A percentile compares a stretch with the other conserved stretches of the same genome.
Evolutionary conservation across 2,329 filamentous ascomycete genomes (phyloP).

Genomic region (Clonostachys chloroleuca): DNA sequence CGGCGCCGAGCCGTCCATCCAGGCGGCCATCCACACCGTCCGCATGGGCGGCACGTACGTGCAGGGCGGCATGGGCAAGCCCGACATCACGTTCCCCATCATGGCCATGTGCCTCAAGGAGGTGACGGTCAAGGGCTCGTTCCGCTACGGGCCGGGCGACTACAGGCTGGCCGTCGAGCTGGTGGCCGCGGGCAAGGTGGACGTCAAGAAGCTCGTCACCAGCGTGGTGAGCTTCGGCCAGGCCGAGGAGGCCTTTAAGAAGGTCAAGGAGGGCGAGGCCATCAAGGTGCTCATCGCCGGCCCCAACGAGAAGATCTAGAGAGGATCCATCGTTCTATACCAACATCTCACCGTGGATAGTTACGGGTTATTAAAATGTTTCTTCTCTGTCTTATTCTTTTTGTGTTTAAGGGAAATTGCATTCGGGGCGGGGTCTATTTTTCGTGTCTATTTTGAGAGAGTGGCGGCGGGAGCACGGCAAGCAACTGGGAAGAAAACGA

Average conservation of each 20-base stretch:
- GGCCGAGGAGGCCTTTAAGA: constrained; percentile 81
- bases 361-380: too few relatives aligned
- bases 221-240: constrained; percentile 73
- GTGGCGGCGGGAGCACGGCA: too few relatives aligned
- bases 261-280: constrained; percentile 78
- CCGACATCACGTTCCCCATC: constrained; percentile 87
- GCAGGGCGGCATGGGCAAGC: constrained; percentile 85
- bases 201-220: constrained; percentile 79
- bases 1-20: constrained; percentile 74
- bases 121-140: constrained; percentile 79
- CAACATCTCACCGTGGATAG: too few relatives aligned
- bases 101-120: constrained; percentile 88
- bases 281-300: constrained; percentile 67
- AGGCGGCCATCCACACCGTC: constrained; percentile 67
- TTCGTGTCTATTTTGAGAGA: too few relatives aligned
- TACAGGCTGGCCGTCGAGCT: constrained; percentile 81
- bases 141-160: constrained; percentile 85
- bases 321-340: too few relatives aligned
- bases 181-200: constrained; percentile 66
- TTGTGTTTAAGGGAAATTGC: too few relatives aligned
- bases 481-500: too few relatives aligned
- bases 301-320: constrained; percentile 50
- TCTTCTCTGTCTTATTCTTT: too few relatives aligned
- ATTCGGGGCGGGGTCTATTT: too few relatives aligned
- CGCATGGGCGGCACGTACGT: constrained; percentile 72